Conservation (phyloP, 2,329 filamentous ascomycete species). For the Scleromitrula shiraiana region DNA sequence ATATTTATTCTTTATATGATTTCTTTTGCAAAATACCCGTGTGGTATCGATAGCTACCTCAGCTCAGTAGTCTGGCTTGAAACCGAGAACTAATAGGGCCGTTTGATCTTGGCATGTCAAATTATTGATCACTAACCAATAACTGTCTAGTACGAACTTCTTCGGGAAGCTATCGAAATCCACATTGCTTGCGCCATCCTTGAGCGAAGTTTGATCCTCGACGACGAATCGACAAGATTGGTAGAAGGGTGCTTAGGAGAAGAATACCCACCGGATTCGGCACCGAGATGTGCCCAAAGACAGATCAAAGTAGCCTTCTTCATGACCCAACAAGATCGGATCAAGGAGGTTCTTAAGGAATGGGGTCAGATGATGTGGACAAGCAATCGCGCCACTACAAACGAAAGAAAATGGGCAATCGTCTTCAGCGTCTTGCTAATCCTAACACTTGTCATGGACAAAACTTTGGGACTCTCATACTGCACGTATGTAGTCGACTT, state of each 20-base stretch:
- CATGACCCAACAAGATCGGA: constrained; percentile 23
- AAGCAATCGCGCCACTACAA: constrained; percentile 20
- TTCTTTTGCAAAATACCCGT: neutral
- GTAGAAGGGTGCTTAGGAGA: constrained; percentile 20
- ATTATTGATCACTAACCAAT: neutral
- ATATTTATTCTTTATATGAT: neutral
- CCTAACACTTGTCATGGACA: constrained; percentile 25
- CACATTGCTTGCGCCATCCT: constrained; percentile 26
- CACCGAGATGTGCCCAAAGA: constrained; percentile 24
- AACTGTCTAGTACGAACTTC: constrained; percentile 20
- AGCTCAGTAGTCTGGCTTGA: neutral
- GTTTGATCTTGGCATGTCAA: neutral
- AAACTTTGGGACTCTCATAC: constrained; percentile 16
- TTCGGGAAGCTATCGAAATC: constrained; percentile 26
- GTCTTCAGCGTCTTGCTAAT: constrained; percentile 26
- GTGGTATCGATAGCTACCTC: neutral
- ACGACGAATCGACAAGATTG: constrained; percentile 19
- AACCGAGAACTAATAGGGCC: neutral
- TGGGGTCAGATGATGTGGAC: constrained; percentile 29
- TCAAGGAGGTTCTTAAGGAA: constrained; percentile 23
- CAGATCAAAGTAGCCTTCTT: constrained; percentile 29
- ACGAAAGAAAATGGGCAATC: constrained; percentile 27
- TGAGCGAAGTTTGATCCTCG: constrained; percentile 26
- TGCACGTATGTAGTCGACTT: constrained; percentile 10
- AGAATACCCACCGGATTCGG: constrained; percentile 19